Evolutionary conservation across 306 rosid species (phyloP).

Genomic region (Hippophae tibetana): DNA sequence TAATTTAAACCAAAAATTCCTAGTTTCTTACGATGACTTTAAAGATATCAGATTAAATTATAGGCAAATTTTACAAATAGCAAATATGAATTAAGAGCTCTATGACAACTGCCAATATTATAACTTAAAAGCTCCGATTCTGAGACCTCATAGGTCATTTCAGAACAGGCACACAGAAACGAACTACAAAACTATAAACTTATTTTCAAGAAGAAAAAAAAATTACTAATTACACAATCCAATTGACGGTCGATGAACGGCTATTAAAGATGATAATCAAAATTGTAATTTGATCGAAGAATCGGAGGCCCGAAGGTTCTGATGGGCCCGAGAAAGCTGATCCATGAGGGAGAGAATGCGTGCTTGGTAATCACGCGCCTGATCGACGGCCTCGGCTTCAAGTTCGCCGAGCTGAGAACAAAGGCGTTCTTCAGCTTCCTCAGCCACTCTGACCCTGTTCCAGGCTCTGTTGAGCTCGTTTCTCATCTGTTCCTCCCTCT

Average conservation of each 20-base stretch:
- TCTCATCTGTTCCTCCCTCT: slow-evolving; percentile 63
- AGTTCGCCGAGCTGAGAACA: slow-evolving; percentile 87
- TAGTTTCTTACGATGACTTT: too few relatives aligned
- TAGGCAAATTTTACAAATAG: too few relatives aligned
- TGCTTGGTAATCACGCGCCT: slow-evolving; percentile 61
- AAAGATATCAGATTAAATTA: too few relatives aligned
- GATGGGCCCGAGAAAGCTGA: slow-evolving; percentile 61
- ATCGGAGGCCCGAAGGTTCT: slow-evolving; percentile 31
- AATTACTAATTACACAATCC: neutral
- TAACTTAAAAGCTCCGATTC: too few relatives aligned
- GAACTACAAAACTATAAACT: too few relatives aligned
- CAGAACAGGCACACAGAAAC: too few relatives aligned
- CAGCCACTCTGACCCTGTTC: slow-evolving; percentile 67
- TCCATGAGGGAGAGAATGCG: slow-evolving; percentile 46
- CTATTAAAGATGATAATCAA: neutral
- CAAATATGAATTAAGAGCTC: too few relatives aligned
- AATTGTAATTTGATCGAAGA: slow-evolving; percentile 6
- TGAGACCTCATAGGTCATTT: too few relatives aligned
- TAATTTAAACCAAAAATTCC: too few relatives aligned
- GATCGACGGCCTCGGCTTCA: slow-evolving; percentile 62
- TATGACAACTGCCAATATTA: too few relatives aligned
- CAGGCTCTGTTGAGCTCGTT: slow-evolving; percentile 35
- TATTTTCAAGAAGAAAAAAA: too few relatives aligned
- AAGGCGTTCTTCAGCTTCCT: slow-evolving; percentile 90
- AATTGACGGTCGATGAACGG: slow-evolving; percentile 5